These are phyloP conservation scores for Pulveroboletus sp. DNA, from an alignment of 768 basidiomycete species.

Conservation along the genomic window DNA sequence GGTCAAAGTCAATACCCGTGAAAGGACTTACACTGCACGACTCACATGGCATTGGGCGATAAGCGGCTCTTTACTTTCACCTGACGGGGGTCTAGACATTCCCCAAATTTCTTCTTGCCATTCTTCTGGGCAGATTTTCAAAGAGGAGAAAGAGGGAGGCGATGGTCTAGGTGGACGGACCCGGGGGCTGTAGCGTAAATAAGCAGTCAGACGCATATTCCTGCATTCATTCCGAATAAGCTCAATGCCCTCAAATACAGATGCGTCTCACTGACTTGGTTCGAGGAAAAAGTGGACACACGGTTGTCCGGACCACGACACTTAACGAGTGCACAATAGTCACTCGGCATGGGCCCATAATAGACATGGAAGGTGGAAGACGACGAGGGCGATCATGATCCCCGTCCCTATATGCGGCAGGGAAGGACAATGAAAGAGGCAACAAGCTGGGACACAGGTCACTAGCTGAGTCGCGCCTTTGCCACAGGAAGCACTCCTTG, in stretches of 20 bases:
- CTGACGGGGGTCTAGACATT: slow-evolving; percentile 13
- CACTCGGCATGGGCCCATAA: slow-evolving; percentile 21
- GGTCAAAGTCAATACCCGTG: slow-evolving; percentile 1
- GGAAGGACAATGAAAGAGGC: slow-evolving; percentile 29
- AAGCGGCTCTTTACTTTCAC: slow-evolving; percentile 7
- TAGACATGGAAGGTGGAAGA: slow-evolving; percentile 29
- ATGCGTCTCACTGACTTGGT: slow-evolving; percentile 17
- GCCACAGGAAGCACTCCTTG: slow-evolving; percentile 23
- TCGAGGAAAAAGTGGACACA: slow-evolving; percentile 17
- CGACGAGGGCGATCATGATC: slow-evolving; percentile 16
- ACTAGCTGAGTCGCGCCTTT: slow-evolving; percentile 5
- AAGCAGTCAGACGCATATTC: slow-evolving; percentile 20
- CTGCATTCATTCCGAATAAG: slow-evolving; percentile 12
- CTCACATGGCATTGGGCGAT: slow-evolving; percentile 31
- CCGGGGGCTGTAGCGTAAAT: slow-evolving; percentile 26
- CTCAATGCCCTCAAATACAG: background rate
- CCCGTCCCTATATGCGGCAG: slow-evolving; percentile 24
- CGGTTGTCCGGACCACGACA: slow-evolving; percentile 20
- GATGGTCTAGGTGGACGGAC: slow-evolving; percentile 30
- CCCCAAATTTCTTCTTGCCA: slow-evolving; percentile 33
- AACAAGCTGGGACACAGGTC: slow-evolving; percentile 25
- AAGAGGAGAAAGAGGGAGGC: slow-evolving; percentile 19
- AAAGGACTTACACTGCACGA: background rate
- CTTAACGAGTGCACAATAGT: slow-evolving; percentile 24
- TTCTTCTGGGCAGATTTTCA: slow-evolving; percentile 30